Evolutionary conservation across 331 rosid species (phyloP).

Genomic region (Cucumis variabilis): DNA sequence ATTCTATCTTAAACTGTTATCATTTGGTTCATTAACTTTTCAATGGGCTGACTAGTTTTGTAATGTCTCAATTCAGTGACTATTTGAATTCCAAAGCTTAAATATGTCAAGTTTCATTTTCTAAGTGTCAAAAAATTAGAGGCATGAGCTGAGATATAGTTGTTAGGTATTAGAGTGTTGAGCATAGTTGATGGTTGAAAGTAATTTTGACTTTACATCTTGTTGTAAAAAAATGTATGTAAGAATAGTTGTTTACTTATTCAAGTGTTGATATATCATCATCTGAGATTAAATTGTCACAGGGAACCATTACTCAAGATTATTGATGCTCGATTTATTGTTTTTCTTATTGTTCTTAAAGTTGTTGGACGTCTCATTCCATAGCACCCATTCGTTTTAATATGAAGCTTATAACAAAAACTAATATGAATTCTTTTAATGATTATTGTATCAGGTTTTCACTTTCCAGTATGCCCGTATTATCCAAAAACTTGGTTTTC

Average conservation of each 20-base stretch:
- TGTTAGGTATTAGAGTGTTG: background rate
- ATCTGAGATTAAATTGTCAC: background rate
- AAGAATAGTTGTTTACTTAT: background rate
- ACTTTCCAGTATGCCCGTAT: constrained; percentile 88
- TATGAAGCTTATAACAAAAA: background rate
- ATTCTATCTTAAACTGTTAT: background rate
- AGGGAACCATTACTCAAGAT: background rate
- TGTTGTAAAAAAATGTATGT: background rate
- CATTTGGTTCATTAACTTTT: background rate
- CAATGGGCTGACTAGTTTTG: background rate
- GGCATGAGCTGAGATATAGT: background rate
- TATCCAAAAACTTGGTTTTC: constrained; percentile 91
- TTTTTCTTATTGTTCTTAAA: background rate
- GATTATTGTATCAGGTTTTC: constrained; percentile 35
- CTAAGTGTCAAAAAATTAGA: background rate
- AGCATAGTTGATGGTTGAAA: background rate
- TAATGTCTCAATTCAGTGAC: background rate
- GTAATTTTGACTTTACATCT: background rate
- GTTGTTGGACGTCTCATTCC: background rate
- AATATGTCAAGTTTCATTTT: background rate
- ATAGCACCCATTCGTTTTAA: background rate
- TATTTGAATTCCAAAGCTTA: background rate
- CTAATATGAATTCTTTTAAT: constrained; percentile 1
- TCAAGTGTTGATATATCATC: background rate
- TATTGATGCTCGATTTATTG: background rate